phyloP scores from a whole-genome alignment of 805 yeast genomes.

The Jamesozyma lodderae region DNA sequence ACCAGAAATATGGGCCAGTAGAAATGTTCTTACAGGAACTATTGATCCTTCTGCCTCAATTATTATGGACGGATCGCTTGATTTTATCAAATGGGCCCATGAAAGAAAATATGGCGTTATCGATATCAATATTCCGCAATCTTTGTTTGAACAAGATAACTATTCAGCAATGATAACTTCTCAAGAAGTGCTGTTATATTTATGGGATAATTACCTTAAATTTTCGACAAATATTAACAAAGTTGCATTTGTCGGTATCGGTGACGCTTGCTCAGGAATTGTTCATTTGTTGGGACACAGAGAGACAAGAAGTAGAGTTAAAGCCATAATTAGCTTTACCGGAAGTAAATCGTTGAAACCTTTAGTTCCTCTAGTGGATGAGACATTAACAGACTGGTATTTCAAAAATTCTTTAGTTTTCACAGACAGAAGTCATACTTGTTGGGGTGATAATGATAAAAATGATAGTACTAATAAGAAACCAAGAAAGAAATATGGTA shows the following conservation, averaged over 20 bases:
- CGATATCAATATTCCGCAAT: slow-evolving; percentile 72
- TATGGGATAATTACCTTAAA: slow-evolving; percentile 88
- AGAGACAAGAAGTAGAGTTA: slow-evolving; percentile 51
- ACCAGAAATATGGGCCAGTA: slow-evolving; percentile 82
- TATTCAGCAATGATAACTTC: slow-evolving; percentile 59
- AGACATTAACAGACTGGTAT: slow-evolving; percentile 85
- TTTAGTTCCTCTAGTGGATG: slow-evolving; percentile 80
- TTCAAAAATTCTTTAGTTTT: slow-evolving; percentile 77
- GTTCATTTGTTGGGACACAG: slow-evolving; percentile 85
- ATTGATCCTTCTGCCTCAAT: slow-evolving; percentile 66
- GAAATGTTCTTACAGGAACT: slow-evolving; percentile 70
- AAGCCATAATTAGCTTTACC: slow-evolving; percentile 61
- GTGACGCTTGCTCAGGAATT: slow-evolving; percentile 80
- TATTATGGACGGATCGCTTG: slow-evolving; percentile 64
- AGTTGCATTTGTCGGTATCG: slow-evolving; percentile 75
- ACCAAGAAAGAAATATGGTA: slow-evolving; percentile 86
- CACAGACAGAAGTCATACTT: slow-evolving; percentile 62
- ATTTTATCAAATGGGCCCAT: slow-evolving; percentile 60
- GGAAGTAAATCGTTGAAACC: slow-evolving; percentile 66
- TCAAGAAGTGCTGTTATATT: slow-evolving; percentile 65
- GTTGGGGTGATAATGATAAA: slow-evolving; percentile 64
- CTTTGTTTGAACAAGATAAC: slow-evolving; percentile 36
- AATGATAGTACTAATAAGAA: no score
- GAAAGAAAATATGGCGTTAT: slow-evolving; percentile 62
- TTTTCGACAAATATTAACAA: slow-evolving; percentile 59